These are phyloP conservation scores for Blastobotrys peoriensis DNA, from an alignment of 805 yeast species.

Conservation along the genomic window DNA sequence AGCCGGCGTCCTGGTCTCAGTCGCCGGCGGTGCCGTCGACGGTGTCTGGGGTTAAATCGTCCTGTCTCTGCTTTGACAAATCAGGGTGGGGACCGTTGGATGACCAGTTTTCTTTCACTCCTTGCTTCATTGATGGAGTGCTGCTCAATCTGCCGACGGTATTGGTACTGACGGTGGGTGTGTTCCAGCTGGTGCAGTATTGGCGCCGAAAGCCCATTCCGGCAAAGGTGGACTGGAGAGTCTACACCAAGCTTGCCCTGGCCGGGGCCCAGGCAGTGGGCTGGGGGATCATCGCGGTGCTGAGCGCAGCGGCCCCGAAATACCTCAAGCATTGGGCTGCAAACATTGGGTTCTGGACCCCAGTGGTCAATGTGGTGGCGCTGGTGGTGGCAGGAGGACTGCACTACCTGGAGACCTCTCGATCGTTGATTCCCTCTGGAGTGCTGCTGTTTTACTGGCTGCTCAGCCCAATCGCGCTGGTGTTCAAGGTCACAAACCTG, in stretches of 20 bases:
- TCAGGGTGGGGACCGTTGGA: slow-evolving; percentile 36
- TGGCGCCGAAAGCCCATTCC: slow-evolving; percentile 20
- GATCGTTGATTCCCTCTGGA: slow-evolving; percentile 60
- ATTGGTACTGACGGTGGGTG: slow-evolving; percentile 27
- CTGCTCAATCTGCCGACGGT: slow-evolving; percentile 27
- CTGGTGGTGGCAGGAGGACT: slow-evolving; percentile 47
- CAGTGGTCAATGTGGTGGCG: slow-evolving; percentile 37
- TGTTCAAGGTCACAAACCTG: slow-evolving; percentile 27
- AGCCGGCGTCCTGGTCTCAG: too few species aligned
- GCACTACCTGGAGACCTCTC: slow-evolving; percentile 67
- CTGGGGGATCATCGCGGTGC: slow-evolving; percentile 10
- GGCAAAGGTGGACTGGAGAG: slow-evolving; percentile 20
- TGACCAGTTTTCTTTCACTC: slow-evolving; percentile 25
- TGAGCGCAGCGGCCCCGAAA: slow-evolving; percentile 11
- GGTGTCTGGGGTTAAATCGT: too few species aligned
- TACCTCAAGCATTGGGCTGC: slow-evolving; percentile 23
- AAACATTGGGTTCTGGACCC: slow-evolving; percentile 30
- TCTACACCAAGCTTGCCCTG: slow-evolving; percentile 19
- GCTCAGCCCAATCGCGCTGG: slow-evolving; percentile 45
- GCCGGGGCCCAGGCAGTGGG: slow-evolving; percentile 18
- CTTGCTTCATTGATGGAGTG: slow-evolving; percentile 36
- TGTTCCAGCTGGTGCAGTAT: slow-evolving; percentile 23
- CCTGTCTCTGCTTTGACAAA: slow-evolving; percentile 9
- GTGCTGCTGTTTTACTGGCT: slow-evolving; percentile 73
- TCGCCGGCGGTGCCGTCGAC: too few species aligned